These are phyloP conservation scores for Xylaria polymorpha DNA, from an alignment of 2,329 filamentous ascomycete species.

Conservation along the genomic window DNA sequence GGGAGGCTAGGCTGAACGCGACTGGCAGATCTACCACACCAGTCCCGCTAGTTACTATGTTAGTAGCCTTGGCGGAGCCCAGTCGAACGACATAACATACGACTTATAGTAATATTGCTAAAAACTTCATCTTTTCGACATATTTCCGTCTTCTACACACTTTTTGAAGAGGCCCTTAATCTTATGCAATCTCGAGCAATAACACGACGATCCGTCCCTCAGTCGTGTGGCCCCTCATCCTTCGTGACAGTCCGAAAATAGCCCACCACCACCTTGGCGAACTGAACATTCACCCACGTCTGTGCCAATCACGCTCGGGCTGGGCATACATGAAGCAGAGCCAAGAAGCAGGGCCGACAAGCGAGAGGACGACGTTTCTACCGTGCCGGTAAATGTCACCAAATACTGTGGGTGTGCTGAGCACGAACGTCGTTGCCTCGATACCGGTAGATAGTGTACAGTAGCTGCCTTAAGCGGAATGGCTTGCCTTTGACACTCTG, in stretches of 20 bases:
- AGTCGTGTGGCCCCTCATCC: slow-evolving; percentile 16
- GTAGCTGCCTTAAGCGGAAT: slow-evolving; percentile 25
- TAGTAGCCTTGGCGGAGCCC: slow-evolving; percentile 13
- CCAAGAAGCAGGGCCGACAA: not conserved
- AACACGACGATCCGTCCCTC: slow-evolving; percentile 1
- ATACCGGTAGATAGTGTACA: slow-evolving; percentile 1
- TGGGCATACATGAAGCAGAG: slow-evolving; percentile 9
- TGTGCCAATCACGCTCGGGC: not conserved
- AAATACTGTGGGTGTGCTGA: slow-evolving; percentile 15
- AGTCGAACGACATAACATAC: slow-evolving; percentile 39
- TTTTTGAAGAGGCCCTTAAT: slow-evolving; percentile 8
- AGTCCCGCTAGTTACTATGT: slow-evolving; percentile 20
- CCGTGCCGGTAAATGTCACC: not conserved
- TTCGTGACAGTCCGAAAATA: slow-evolving; percentile 25
- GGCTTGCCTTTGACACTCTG: slow-evolving; percentile 24
- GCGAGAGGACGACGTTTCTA: not conserved
- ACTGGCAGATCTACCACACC: slow-evolving; percentile 9
- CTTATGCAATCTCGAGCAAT: slow-evolving; percentile 25
- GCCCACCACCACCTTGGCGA: not conserved
- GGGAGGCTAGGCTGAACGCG: slow-evolving; percentile 4
- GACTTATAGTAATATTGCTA: slow-evolving; percentile 31
- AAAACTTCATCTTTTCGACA: slow-evolving; percentile 17
- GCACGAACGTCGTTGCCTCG: not conserved
- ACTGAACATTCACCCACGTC: not conserved
- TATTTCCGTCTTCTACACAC: slow-evolving; percentile 14